Evolutionary conservation across 208 protist genomes (phyloP), one percentile per base, ranked within the genome.

Genomic region (Leishmania aethiopica): DNA sequence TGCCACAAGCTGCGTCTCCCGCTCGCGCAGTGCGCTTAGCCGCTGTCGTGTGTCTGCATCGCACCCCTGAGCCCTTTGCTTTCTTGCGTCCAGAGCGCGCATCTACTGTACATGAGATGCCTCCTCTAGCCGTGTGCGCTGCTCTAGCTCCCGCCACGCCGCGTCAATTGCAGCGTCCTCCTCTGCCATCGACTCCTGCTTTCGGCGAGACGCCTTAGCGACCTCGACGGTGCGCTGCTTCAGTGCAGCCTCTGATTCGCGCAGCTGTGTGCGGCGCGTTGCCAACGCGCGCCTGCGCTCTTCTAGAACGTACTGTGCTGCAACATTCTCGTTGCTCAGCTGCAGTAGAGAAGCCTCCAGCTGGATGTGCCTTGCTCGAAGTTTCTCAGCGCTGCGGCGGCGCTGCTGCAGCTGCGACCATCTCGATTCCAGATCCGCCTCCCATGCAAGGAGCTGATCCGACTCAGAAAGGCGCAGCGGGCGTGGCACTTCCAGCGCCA

Each of bases 291-390:
- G 81, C n/a, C 80, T 72, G 22, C 81, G 59, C 69, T 78, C 81
- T 60, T 80, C 76, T 11, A 69, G 37, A 13, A 81, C n/a, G 37
- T 74, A 45, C 71, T 2, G 79, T 40, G 86, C 83, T 8, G 78
- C 81, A 22, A 85, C 70, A 78, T 90, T 90, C 78, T 90, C 88
- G 51, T 80, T 86, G 47, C 77, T 70, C 79, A 93, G 80, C 49
- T 90, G 81, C 37, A 84, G 75, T 32, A 91, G 67, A 45, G 86
- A 90, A 28, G 85, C 87, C 77, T 91, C 90, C 6, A 87, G 67
- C 75, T 87, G 76, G 15, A 90, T 66, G 64, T 67, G 40, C 49
- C 45, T 49, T 15, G 59, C 75, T n/a, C 67, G 15, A 11, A 67
- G 57, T 19, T 71, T 5, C 62, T 81, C 81, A 2, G 77, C 62